These are phyloP conservation scores for Colletotrichum salicis DNA, from an alignment of 2,329 filamentous ascomycete genomes.

Conservation along the genomic window DNA sequence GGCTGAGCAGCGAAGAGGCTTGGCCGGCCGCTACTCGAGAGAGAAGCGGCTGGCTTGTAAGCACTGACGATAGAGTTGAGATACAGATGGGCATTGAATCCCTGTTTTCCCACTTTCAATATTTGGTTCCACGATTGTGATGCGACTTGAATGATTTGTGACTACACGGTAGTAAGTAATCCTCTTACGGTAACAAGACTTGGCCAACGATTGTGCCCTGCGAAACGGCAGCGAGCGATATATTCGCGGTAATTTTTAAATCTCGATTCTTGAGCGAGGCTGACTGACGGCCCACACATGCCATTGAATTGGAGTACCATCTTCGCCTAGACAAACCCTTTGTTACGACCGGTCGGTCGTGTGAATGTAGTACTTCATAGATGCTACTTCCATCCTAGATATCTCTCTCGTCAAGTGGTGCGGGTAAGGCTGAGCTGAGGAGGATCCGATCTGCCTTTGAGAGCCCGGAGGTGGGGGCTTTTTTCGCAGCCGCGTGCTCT, in stretches of 20 bases:
- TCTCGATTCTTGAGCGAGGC: too few relatives aligned
- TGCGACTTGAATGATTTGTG: too few relatives aligned
- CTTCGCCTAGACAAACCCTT: too few relatives aligned
- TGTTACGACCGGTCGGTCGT: too few relatives aligned
- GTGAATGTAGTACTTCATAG: too few relatives aligned
- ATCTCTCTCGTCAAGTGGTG: not conserved
- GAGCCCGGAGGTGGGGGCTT: not conserved
- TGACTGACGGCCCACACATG: too few relatives aligned
- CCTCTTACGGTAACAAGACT: too few relatives aligned
- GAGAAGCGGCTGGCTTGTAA: slow-evolving; percentile 29
- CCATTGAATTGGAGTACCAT: too few relatives aligned
- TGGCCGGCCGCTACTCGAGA: slow-evolving; percentile 30
- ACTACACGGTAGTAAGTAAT: too few relatives aligned
- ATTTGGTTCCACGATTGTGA: not conserved
- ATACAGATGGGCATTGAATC: slow-evolving; percentile 34
- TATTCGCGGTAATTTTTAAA: too few relatives aligned
- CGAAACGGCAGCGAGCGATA: not conserved
- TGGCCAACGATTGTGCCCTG: not conserved
- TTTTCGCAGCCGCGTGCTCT: not conserved
- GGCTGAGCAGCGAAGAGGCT: slow-evolving; percentile 21
- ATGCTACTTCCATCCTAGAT: not conserved
- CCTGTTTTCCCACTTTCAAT: slow-evolving; percentile 28
- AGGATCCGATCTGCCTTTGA: not conserved
- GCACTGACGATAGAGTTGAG: slow-evolving; percentile 34
- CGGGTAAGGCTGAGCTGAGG: not conserved